A percentile compares a stretch with the other conserved stretches of the same genome.
phyloP scores from a whole-genome alignment of 129 eudicot species.

The Scalesia atractyloides region DNA sequence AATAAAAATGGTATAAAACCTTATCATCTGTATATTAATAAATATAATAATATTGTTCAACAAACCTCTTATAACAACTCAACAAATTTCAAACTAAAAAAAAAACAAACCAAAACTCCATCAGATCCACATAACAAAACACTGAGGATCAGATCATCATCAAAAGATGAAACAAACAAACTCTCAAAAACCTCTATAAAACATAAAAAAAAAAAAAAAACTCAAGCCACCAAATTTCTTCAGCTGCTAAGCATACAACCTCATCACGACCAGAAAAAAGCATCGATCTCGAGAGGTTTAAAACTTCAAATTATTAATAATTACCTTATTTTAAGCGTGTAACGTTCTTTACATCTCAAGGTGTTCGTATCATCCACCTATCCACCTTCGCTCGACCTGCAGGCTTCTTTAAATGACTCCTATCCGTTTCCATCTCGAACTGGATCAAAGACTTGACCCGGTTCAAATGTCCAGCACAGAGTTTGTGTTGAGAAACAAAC shows the following conservation, averaged over 20 bases:
- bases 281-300: constrained; percentile 32
- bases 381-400: constrained; percentile 50
- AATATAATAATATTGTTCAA: constrained; percentile 22
- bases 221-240: constrained; percentile 20
- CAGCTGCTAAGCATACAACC: constrained; percentile 7
- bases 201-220: background rate
- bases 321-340: constrained; percentile 5
- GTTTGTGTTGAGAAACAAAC: constrained; percentile 45
- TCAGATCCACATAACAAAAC: constrained; percentile 51
- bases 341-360: constrained; percentile 41
- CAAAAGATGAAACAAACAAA: constrained; percentile 32
- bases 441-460: constrained; percentile 64
- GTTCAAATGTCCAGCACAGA: constrained; percentile 64
- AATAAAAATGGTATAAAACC: constrained; percentile 18
- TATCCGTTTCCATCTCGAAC: constrained; percentile 56
- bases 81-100: constrained; percentile 10
- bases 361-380: constrained; percentile 47
- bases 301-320: constrained; percentile 6
- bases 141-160: constrained; percentile 47
- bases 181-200: constrained; percentile 20
- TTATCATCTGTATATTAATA: constrained; percentile 15
- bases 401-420: constrained; percentile 50
- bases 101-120: constrained; percentile 38
- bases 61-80: constrained; percentile 29
- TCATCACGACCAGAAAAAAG: constrained; percentile 37